These are phyloP conservation scores for Scleromitrula shiraiana DNA, from an alignment of 2,329 filamentous ascomycete species.

Conservation along the genomic window DNA sequence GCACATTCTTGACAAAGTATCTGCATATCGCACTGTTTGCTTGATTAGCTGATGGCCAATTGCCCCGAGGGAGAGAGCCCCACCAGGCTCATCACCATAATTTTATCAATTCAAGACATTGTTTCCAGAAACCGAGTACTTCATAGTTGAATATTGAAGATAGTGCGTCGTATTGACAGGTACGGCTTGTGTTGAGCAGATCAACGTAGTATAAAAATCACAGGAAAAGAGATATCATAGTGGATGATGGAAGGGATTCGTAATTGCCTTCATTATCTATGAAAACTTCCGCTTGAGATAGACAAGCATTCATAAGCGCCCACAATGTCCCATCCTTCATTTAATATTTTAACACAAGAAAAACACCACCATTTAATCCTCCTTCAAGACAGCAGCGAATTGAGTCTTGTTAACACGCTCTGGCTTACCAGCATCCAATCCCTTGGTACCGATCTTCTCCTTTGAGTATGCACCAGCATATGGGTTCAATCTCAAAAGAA, in stretches of 20 bases:
- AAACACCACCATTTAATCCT: conserved; percentile 37
- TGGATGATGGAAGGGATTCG: conserved; percentile 5
- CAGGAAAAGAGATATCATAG: background rate
- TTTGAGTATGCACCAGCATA: conserved; percentile 88
- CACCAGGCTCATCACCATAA: too few relatives aligned
- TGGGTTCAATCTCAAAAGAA: conserved; percentile 96
- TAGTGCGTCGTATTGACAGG: too few relatives aligned
- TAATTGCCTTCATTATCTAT: conserved; percentile 9
- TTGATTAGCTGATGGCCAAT: too few relatives aligned
- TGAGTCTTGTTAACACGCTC: conserved; percentile 27
- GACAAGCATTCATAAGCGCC: conserved; percentile 10
- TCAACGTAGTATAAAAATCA: too few relatives aligned
- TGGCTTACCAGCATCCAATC: conserved; percentile 55
- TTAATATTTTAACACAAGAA: conserved; percentile 14
- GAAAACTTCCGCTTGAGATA: conserved; percentile 4
- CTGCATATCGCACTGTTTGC: too few relatives aligned
- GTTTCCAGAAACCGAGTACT: too few relatives aligned
- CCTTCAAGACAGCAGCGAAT: conserved; percentile 38
- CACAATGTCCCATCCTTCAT: conserved; percentile 11
- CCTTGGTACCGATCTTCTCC: conserved; percentile 71
- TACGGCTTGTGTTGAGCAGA: too few relatives aligned
- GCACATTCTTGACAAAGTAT: too few relatives aligned
- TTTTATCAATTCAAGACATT: too few relatives aligned
- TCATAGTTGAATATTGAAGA: too few relatives aligned
- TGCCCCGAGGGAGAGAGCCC: too few relatives aligned